Base-by-base conservation (phyloP, 2,329 filamentous ascomycete genomes). In the Aspergillus neotritici region DNA sequence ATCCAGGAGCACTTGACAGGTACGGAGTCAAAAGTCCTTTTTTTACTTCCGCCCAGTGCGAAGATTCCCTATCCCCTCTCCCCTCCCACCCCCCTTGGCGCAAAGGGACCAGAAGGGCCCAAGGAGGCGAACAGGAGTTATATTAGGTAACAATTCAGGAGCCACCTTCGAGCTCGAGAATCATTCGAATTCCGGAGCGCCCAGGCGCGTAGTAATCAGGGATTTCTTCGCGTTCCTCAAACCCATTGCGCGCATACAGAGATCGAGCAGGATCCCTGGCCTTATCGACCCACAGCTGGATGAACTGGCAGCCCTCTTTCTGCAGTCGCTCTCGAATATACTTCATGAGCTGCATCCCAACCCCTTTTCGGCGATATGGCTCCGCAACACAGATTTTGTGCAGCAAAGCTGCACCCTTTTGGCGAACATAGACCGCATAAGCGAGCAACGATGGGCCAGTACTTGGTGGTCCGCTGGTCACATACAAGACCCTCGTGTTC, bases 281-380 rank as follows among this genome's bases (percentile, higher is more conserved):
- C 57, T 71, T 68, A 49, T 78, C 73, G 34, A 77, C 74, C 75
- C 74, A 77, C 40, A 77, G 55, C 34, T 73, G 68, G 44, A 78
- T 68, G 37, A 56, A 67, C 49, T 67, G 62, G 55, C 72, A 75
- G 39, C 71, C 72, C 56, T 71, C 69, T 49, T 62, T 68, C 51
- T 62, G 62, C 43, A 76, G 63, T 37, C 65, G 62, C 38, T 60
- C 51, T 39, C 65, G 61, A 50, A 76, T 65, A 49, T 66, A 66
- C 47, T 62, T 56, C 55, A 77, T 57, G 46, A 77, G 58, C 55
- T 63, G 61, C 48, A 59, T 64, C 34, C 68, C 74, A 15, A 77
- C 54, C n/a, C 74, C 73, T 54, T 66, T 65, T 21, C 66, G 61
- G 51, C 74, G 70, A 56, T 71, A 64, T 33, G 61, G 50, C 53